Conservation (phyloP, 352 stramenopile species). For the Globisporangium apiculatum region DNA sequence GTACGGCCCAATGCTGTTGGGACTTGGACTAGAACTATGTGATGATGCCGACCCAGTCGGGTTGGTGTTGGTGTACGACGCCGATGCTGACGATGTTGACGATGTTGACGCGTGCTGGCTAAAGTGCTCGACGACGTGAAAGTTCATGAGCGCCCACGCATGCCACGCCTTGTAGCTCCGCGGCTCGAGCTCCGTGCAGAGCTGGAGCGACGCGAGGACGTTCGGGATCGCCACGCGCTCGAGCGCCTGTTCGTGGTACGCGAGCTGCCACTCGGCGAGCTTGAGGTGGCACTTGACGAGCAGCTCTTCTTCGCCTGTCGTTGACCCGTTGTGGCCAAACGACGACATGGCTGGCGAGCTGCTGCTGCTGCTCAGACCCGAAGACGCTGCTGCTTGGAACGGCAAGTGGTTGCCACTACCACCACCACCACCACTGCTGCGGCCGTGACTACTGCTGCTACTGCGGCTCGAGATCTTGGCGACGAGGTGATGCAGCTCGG, state of each 20-base stretch:
- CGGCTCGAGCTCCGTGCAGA: slow-evolving; percentile 66
- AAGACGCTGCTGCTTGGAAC: slow-evolving; percentile 7
- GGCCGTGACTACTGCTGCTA: not conserved
- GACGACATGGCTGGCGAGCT: slow-evolving; percentile 6
- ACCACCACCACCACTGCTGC: slow-evolving; percentile 19
- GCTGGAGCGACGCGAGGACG: slow-evolving; percentile 58
- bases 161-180: slow-evolving; percentile 92
- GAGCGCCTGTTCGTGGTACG: slow-evolving; percentile 76
- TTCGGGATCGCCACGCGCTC: slow-evolving; percentile 62
- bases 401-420: not conserved
- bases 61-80: not conserved
- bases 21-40: slow-evolving; percentile 6
- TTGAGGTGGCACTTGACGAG: slow-evolving; percentile 83
- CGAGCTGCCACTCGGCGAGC: slow-evolving; percentile 80
- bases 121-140: slow-evolving; percentile 91
- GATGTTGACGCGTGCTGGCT: slow-evolving; percentile 31
- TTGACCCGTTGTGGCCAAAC: slow-evolving; percentile 6
- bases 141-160: slow-evolving; percentile 96
- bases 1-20: slow-evolving; percentile 35
- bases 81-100: slow-evolving; percentile 18
- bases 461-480: slow-evolving; percentile 60
- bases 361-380: slow-evolving; percentile 4
- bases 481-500: slow-evolving; percentile 80
- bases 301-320: slow-evolving; percentile 49
- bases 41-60: slow-evolving; percentile 4